Evolutionary conservation across 2,329 filamentous ascomycete genomes (phyloP).

Genomic region (Westerdykella sp.): DNA sequence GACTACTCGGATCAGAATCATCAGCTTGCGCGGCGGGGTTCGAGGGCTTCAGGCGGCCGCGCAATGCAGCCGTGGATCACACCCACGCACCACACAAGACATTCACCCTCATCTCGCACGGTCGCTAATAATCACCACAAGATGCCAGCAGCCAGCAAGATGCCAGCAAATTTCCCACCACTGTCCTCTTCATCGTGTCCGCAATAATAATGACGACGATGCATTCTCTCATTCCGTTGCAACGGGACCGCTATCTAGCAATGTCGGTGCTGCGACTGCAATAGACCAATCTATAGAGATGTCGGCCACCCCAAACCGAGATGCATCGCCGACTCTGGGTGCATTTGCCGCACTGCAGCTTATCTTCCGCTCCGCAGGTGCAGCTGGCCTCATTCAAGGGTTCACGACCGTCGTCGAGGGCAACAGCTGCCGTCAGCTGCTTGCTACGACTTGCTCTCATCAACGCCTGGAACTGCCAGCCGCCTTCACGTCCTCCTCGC

Average conservation of each 20-base stretch:
- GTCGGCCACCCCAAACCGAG: constrained; percentile 7
- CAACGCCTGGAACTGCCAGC: neutral
- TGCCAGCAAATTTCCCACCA: neutral
- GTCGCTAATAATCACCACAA: neutral
- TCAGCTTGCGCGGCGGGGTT: neutral
- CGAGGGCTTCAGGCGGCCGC: neutral
- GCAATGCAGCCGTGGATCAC: neutral
- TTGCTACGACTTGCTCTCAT: neutral
- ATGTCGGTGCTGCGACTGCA: neutral
- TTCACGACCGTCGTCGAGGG: neutral
- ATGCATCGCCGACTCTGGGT: constrained; percentile 7
- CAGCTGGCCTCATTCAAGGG: too few species aligned
- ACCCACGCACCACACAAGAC: neutral
- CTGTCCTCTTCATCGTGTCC: neutral
- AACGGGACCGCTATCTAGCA: too few species aligned
- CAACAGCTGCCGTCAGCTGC: neutral
- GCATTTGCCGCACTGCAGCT: constrained; percentile 2
- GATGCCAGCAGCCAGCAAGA: neutral
- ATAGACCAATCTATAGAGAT: neutral
- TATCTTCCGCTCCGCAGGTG: constrained; percentile 4
- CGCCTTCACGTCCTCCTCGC: constrained; percentile 5
- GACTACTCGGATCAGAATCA: neutral
- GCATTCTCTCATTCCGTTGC: neutral
- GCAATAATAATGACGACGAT: neutral
- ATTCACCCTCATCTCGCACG: neutral